A percentile compares a stretch with the other conserved stretches of the same genome.
Evolutionary conservation across 176 grass and related monocot species (phyloP).

Genomic region (Puccinellia tenuiflora): DNA sequence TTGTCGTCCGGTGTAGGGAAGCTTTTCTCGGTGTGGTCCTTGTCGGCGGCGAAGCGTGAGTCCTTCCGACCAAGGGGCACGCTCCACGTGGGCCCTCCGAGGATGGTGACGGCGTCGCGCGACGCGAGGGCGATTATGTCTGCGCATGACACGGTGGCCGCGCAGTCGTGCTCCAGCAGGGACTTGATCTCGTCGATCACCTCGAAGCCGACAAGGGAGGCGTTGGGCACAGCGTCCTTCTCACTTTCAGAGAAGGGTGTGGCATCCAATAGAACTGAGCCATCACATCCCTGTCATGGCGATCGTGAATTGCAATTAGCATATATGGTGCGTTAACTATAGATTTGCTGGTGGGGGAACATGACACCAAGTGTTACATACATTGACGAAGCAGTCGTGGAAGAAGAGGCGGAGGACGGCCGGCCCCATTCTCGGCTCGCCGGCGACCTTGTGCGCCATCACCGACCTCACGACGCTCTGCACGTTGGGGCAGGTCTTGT

Average conservation of each 20-base stretch:
- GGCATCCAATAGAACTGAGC: conserved; percentile 39
- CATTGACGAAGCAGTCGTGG: conserved; percentile 63
- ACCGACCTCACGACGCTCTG: conserved; percentile 26
- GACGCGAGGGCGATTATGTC: too few relatives aligned
- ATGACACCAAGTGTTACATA: neutral
- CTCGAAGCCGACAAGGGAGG: conserved; percentile 11
- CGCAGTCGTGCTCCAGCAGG: too few relatives aligned
- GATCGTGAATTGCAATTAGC: neutral
- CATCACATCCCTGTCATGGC: conserved; percentile 42
- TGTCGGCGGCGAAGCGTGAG: conserved; percentile 16
- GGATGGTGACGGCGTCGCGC: neutral
- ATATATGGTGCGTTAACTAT: neutral
- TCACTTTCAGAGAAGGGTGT: conserved; percentile 28
- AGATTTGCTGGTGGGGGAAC: too few relatives aligned
- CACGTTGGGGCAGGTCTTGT: conserved; percentile 37
- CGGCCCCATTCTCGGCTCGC: conserved; percentile 13
- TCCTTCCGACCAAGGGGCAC: conserved; percentile 69
- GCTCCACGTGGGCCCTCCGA: conserved; percentile 51
- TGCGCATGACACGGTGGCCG: neutral
- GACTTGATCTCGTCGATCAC: too few relatives aligned
- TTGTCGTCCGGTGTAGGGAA: conserved; percentile 23
- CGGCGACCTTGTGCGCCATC: conserved; percentile 18
- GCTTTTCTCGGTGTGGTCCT: conserved; percentile 1
- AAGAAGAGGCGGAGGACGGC: conserved; percentile 47
- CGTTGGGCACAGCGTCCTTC: conserved; percentile 4